phyloP scores from a whole-genome alignment of 75 land plant species.

The Cupressus sempervirens region DNA sequence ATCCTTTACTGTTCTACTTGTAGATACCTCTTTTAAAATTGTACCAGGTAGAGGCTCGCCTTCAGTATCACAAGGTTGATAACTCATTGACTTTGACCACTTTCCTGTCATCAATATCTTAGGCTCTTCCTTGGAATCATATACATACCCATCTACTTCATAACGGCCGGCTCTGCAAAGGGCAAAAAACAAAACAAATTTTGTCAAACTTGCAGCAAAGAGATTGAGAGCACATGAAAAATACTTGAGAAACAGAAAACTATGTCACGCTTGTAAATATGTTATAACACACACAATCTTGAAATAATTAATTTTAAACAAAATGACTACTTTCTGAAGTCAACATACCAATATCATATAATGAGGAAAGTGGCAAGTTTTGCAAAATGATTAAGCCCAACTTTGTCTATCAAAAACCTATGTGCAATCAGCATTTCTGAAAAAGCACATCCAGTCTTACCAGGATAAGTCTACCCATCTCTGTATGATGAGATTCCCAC shows the following conservation, averaged over 20 bases:
- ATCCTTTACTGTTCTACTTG: neutral
- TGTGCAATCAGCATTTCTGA: neutral
- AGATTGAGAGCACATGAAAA: neutral
- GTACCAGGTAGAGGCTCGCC: constrained; percentile 95
- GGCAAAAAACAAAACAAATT: neutral
- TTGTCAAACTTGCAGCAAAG: neutral
- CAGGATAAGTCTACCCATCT: neutral
- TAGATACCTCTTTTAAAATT: constrained; percentile 81
- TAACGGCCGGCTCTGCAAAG: constrained; percentile 81
- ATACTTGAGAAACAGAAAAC: neutral
- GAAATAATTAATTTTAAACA: too few species aligned
- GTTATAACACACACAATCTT: neutral
- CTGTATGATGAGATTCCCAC: neutral
- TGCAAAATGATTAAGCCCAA: neutral
- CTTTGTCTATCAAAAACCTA: neutral
- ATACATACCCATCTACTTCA: constrained; percentile 99
- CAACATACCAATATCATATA: neutral
- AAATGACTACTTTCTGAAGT: too few species aligned
- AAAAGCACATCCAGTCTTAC: neutral
- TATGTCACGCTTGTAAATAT: too few species aligned
- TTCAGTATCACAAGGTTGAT: constrained; percentile 93
- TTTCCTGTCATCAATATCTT: constrained; percentile 97
- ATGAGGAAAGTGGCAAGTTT: neutral
- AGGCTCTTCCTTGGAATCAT: constrained; percentile 88
- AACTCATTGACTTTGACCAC: constrained; percentile 90